Evolutionary conservation across 345 rosid genomes (phyloP).

Genomic region (Sisymbrium irio): DNA sequence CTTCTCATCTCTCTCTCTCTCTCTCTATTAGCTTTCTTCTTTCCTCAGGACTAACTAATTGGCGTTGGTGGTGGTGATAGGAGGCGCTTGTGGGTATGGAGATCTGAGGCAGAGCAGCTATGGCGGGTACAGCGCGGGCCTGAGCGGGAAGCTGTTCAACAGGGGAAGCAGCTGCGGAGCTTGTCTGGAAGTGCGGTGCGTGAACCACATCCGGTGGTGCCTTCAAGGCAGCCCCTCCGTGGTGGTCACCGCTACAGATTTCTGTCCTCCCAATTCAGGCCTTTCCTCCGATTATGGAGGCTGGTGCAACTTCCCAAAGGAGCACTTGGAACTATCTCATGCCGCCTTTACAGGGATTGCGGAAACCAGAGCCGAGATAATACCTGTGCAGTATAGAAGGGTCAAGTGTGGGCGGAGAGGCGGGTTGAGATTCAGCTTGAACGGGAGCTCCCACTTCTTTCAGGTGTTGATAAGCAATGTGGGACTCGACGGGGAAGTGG

Average conservation of each 20-base stretch:
- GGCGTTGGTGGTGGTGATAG: conserved; percentile 43
- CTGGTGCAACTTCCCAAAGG: conserved; percentile 89
- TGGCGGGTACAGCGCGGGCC: conserved; percentile 71
- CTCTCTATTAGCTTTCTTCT: background rate
- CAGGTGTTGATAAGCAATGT: conserved; percentile 81
- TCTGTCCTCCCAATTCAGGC: conserved; percentile 89
- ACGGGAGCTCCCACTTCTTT: conserved; percentile 66
- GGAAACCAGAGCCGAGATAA: conserved; percentile 54
- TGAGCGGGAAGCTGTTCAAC: conserved; percentile 75
- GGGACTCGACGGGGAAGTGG: conserved; percentile 74
- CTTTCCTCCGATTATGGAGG: conserved; percentile 84
- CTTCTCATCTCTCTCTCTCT: background rate
- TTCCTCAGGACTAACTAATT: background rate
- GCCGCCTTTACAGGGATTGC: conserved; percentile 87
- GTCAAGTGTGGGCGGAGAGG: conserved; percentile 71
- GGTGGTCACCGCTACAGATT: conserved; percentile 84
- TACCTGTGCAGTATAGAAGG: conserved; percentile 83
- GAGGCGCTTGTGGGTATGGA: conserved; percentile 94
- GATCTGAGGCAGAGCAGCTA: conserved; percentile 69
- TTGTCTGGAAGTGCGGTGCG: conserved; percentile 86
- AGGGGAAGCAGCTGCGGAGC: conserved; percentile 88
- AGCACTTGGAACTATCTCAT: conserved; percentile 89
- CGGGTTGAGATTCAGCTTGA: conserved; percentile 69
- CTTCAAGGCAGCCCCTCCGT: conserved; percentile 78
- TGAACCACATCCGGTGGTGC: conserved; percentile 85